Percentiles rank a stretch among this genome's conserved stretches.
Conservation (phyloP, 2,329 filamentous ascomycete species). For the Ilyonectria mors-panacis region DNA sequence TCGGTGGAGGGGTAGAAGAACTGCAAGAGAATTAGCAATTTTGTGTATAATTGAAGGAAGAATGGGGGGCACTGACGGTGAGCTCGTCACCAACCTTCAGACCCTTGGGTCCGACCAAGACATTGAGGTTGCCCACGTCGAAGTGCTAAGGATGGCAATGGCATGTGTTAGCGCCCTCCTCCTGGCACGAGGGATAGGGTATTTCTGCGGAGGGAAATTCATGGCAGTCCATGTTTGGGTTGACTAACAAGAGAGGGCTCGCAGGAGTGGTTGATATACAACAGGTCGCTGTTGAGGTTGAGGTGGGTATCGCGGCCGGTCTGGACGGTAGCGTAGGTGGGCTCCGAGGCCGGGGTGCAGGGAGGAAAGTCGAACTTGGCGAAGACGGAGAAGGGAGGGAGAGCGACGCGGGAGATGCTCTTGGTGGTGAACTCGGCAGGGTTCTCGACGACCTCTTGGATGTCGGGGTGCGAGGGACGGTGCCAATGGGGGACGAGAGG, state of each 20-base stretch:
- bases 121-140: constrained; percentile 69
- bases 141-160: constrained; percentile 65
- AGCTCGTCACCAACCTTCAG: constrained; percentile 71
- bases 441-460: constrained; percentile 71
- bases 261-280: constrained; percentile 80
- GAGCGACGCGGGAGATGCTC: constrained; percentile 68
- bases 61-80: constrained; percentile 58
- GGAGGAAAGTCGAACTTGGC: constrained; percentile 78
- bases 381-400: constrained; percentile 75
- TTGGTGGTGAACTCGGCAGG: constrained; percentile 71
- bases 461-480: constrained; percentile 72
- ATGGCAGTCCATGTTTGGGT: constrained; percentile 2
- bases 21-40: constrained; percentile 43
- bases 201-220: background rate
- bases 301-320: constrained; percentile 69
- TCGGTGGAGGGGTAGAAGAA: constrained; percentile 86
- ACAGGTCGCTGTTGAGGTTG: constrained; percentile 75
- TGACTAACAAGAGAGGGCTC: constrained; percentile 73
- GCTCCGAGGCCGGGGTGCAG: constrained; percentile 67
- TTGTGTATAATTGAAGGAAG: too few species aligned
- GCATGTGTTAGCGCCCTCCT: constrained; percentile 23
- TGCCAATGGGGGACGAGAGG: constrained; percentile 72
- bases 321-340: constrained; percentile 77
- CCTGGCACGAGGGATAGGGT: background rate
- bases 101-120: constrained; percentile 72